Conservation (phyloP, 164 flowering plant species). For the Liriodendron chinense region DNA sequence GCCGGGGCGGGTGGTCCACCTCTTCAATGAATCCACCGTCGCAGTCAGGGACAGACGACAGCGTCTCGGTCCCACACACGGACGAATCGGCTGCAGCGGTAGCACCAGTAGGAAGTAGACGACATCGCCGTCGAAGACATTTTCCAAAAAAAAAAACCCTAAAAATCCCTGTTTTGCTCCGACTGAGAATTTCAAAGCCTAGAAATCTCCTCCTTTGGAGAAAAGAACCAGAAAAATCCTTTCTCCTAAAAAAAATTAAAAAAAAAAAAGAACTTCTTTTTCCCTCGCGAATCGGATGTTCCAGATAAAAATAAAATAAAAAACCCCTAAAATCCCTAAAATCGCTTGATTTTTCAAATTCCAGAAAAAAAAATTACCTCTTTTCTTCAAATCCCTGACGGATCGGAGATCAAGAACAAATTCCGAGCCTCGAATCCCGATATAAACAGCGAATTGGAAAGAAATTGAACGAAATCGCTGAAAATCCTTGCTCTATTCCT, state of each 20-base stretch:
- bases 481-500: neutral
- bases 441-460: neutral
- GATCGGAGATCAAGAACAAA: neutral
- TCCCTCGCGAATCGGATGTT: neutral
- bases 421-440: neutral
- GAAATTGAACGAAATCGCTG: neutral
- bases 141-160: neutral
- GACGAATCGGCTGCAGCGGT: conserved; percentile 51
- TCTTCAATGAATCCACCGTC: conserved; percentile 61
- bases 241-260: too few species aligned
- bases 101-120: conserved; percentile 58
- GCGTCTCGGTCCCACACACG: conserved; percentile 22
- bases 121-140: conserved; percentile 22
- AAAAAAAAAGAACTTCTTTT: too few species aligned
- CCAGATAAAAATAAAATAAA: neutral
- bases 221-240: neutral
- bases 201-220: neutral
- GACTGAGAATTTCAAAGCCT: neutral
- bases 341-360: neutral
- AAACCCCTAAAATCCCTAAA: too few species aligned
- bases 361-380: neutral
- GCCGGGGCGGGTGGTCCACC: conserved; percentile 29
- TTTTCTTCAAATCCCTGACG: conserved; percentile 1
- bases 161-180: conserved; percentile 8
- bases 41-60: conserved; percentile 60